phyloP scores from a whole-genome alignment of 768 basidiomycete genomes.

The Termitomyces sp. region DNA sequence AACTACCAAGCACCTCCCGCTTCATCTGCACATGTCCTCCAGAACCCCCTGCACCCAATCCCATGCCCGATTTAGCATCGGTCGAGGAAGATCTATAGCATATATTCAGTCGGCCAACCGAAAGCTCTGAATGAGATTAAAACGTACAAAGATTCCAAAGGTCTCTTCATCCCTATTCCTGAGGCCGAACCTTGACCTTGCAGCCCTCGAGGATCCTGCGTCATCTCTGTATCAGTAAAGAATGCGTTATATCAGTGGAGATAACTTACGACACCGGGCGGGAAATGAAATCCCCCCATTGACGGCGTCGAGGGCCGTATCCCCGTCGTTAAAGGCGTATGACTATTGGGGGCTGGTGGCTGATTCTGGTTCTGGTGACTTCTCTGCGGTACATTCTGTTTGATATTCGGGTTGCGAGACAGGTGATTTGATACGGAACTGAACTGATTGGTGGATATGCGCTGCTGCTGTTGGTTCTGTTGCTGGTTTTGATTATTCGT shows the following conservation, averaged over 20 bases:
- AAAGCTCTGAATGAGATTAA: conserved; percentile 3
- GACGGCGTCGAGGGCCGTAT: conserved; percentile 33
- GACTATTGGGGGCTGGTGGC: conserved; percentile 1
- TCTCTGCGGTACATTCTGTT: conserved; percentile 8
- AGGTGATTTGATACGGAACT: background rate
- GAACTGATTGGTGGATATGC: background rate
- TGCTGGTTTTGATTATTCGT: conserved; percentile 2
- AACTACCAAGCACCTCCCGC: conserved; percentile 32
- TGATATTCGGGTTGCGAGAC: conserved; percentile 8
- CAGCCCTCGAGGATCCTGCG: conserved; percentile 18
- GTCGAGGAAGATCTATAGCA: conserved; percentile 20
- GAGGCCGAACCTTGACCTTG: conserved; percentile 15
- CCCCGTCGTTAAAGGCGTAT: conserved; percentile 3
- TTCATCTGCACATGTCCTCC: conserved; percentile 17
- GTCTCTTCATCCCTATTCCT: conserved; percentile 30
- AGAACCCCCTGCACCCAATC: conserved; percentile 30
- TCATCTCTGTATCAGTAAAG: background rate
- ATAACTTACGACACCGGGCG: conserved; percentile 41
- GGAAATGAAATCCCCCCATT: conserved; percentile 51
- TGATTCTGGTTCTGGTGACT: conserved; percentile 20
- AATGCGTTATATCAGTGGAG: background rate
- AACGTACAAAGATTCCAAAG: conserved; percentile 31
- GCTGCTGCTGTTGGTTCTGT: conserved; percentile 5
- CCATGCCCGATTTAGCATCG: conserved; percentile 34
- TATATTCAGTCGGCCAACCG: background rate